Evolutionary conservation across 768 basidiomycete species (phyloP).

Genomic region (Thelephora ganbajun): DNA sequence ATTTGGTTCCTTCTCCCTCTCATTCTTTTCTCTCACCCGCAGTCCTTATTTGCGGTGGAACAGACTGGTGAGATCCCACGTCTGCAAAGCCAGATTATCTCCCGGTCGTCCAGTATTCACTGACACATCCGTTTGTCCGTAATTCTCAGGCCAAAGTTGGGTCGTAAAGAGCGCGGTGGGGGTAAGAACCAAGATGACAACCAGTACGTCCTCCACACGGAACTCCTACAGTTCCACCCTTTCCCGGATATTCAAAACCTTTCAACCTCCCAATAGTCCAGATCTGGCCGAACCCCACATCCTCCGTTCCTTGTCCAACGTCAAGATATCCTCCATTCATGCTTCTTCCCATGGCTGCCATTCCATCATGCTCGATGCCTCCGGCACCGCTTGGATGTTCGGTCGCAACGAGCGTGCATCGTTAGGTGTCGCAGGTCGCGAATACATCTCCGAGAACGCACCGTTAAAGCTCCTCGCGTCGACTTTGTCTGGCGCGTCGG

Average conservation of each 20-base stretch:
- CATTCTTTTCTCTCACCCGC: too few relatives aligned
- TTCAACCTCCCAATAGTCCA: slow-evolving; percentile 30
- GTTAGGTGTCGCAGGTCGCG: slow-evolving; percentile 42
- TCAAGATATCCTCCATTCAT: slow-evolving; percentile 60
- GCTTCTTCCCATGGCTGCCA: slow-evolving; percentile 68
- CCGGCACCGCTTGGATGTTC: slow-evolving; percentile 81
- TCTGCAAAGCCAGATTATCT: too few relatives aligned
- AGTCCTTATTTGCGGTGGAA: slow-evolving; percentile 82
- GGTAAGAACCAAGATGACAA: slow-evolving; percentile 27
- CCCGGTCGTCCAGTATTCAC: slow-evolving; percentile 4
- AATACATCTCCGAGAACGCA: slow-evolving; percentile 55
- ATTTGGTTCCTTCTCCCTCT: too few relatives aligned
- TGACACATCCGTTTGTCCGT: slow-evolving; percentile 3
- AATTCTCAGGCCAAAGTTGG: slow-evolving; percentile 51
- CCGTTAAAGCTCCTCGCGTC: slow-evolving; percentile 46
- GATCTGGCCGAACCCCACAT: slow-evolving; percentile 85
- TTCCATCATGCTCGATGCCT: slow-evolving; percentile 55
- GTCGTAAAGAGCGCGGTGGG: slow-evolving; percentile 56
- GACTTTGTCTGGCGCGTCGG: slow-evolving; percentile 44
- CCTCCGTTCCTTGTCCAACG: slow-evolving; percentile 74
- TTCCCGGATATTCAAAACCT: slow-evolving; percentile 1
- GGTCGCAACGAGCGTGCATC: slow-evolving; percentile 67
- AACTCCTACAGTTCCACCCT: background rate
- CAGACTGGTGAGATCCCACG: slow-evolving; percentile 53
- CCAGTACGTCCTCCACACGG: slow-evolving; percentile 12